Evolutionary conservation across 805 yeast species (phyloP), one percentile per base, ranked within the genome.

Genomic region (Candida chilensis): DNA sequence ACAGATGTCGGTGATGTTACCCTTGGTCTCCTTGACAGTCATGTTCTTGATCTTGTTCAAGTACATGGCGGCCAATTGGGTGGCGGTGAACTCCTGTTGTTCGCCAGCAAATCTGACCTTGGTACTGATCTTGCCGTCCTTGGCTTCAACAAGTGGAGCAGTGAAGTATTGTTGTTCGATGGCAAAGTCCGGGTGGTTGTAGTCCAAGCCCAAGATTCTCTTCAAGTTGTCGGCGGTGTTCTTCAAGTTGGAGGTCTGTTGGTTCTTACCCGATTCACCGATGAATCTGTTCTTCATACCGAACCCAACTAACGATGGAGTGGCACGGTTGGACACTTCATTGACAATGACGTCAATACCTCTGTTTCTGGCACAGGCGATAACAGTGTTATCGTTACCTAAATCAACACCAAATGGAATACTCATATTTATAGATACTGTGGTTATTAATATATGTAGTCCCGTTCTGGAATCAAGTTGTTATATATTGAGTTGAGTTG

Each of bases 291-390:
- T 79, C 64, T 83, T 85, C 42, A 52, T 55, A 45, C 96, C 96
- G 47, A 92, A 92, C 20, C 96, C 97, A 45, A 92, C 92, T 42
- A 85, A 58, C 19, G 75, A 54, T 42, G 99, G 98, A 20, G 99
- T 92, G 44, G 94, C 61, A 64, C 99, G 82, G 80, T 92, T 92
- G 34, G 97, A 88, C 29, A 92, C 97, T 65, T 92, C 99, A 58
- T 92, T 92, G 65, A 92, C 97, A 50, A 92, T 85, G 50, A 92
- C 80, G 61, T 92, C 99, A 54, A 92, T 92, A 54, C 97, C 97
- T 70, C 97, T 80, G 77, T 90, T 92, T 60, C 90, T 82, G 40
- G 98, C 98, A 55, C 94, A 81, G 26, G 94, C 97, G 55, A 90
- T 74, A 45, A 90, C 96, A 41, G 95, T 78, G 71, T 74, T 83